These are phyloP conservation scores for Recurvomyces mirabilis DNA, from an alignment of 495 filamentous ascomycete genomes.

Conservation along the genomic window DNA sequence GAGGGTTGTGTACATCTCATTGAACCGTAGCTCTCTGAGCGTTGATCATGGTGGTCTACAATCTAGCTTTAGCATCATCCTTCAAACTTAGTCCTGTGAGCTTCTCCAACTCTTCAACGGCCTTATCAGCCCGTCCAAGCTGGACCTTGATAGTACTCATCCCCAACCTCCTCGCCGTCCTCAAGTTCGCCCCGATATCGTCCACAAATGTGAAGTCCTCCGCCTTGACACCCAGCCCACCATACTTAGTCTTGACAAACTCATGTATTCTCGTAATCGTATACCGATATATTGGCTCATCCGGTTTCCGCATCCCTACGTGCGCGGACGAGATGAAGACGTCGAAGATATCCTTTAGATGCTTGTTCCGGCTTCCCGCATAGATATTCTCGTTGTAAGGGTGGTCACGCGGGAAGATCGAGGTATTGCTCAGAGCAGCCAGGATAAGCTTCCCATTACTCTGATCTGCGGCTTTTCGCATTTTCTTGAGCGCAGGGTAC, in stretches of 20 bases:
- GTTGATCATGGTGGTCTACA: too few relatives aligned
- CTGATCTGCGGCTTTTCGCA: constrained; percentile 43
- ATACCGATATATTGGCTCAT: constrained; percentile 65
- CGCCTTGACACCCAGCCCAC: constrained; percentile 38
- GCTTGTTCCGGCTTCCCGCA: constrained; percentile 4
- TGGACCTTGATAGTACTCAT: constrained; percentile 76
- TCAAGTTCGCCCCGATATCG: constrained; percentile 91
- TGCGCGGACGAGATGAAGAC: constrained; percentile 61
- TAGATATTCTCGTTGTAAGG: constrained; percentile 6
- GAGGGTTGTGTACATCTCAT: too few relatives aligned
- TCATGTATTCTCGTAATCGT: constrained; percentile 54
- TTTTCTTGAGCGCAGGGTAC: constrained; percentile 65
- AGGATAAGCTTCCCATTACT: constrained; percentile 46
- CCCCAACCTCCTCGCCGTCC: constrained; percentile 61
- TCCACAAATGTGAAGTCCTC: constrained; percentile 79
- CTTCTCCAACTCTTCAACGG: constrained; percentile 56
- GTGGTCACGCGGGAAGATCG: constrained; percentile 53
- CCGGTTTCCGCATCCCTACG: constrained; percentile 79
- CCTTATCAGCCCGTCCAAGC: constrained; percentile 65
- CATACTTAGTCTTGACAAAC: constrained; percentile 44
- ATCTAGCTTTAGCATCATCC: constrained; percentile 33
- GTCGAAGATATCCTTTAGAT: constrained; percentile 21
- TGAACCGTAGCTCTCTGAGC: too few relatives aligned
- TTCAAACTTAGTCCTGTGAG: constrained; percentile 45
- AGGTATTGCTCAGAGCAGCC: constrained; percentile 79